Conservation (phyloP, 2,329 filamentous ascomycete species). For the Aureobasidium sp. region DNA sequence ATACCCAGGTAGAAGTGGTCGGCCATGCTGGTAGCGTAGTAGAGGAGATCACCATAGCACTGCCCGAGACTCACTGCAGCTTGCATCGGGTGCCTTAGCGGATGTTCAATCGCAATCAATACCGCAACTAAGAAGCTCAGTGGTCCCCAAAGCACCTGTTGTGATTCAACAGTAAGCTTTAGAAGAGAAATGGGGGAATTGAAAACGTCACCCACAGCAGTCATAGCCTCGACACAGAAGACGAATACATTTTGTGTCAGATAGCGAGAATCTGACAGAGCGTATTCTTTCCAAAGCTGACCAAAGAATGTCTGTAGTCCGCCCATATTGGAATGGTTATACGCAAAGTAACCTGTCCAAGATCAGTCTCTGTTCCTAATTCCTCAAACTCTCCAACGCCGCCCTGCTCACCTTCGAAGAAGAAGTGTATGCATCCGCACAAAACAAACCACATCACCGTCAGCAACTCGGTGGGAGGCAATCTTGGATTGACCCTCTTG, state of each 20-base stretch:
- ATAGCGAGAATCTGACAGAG: slow-evolving; percentile 79
- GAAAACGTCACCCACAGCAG: slow-evolving; percentile 50
- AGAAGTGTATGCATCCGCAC: slow-evolving; percentile 66
- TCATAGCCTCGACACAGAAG: slow-evolving; percentile 79
- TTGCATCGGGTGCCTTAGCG: slow-evolving; percentile 53
- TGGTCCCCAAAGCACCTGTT: slow-evolving; percentile 53
- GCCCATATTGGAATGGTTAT: slow-evolving; percentile 59
- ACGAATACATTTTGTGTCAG: slow-evolving; percentile 76
- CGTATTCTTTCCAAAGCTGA: slow-evolving; percentile 91
- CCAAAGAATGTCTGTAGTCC: slow-evolving; percentile 65
- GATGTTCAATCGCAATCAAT: slow-evolving; percentile 47
- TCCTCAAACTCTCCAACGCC: too few relatives aligned
- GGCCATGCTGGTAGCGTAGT: slow-evolving; percentile 57
- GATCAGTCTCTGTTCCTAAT: neutral
- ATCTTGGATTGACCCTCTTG: slow-evolving; percentile 45
- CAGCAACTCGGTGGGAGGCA: slow-evolving; percentile 49
- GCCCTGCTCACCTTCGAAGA: slow-evolving; percentile 62
- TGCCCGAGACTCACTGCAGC: slow-evolving; percentile 56
- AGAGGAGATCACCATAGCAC: slow-evolving; percentile 57
- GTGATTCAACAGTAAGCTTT: neutral
- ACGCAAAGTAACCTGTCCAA: slow-evolving; percentile 62
- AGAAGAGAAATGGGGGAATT: neutral
- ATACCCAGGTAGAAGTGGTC: slow-evolving; percentile 50
- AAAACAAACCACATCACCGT: slow-evolving; percentile 70
- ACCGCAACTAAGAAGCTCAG: slow-evolving; percentile 51